Base-by-base conservation (phyloP, 2,329 filamentous ascomycete species). In the Alternaria sp. region DNA sequence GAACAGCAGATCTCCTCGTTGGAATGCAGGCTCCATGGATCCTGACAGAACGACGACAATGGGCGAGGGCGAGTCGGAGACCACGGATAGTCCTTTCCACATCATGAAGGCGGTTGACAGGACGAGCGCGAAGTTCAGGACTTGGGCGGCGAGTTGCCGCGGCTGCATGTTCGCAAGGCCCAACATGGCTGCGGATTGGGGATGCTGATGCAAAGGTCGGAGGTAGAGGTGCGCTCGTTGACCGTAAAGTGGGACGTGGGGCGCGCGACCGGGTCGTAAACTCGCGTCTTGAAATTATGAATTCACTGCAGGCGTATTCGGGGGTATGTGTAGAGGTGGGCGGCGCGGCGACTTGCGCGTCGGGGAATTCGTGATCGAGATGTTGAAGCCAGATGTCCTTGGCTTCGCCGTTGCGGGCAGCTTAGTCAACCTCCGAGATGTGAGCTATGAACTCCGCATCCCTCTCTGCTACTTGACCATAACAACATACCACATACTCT, bases 21-120 rank as follows among this genome's bases (percentile, higher is more conserved):
- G 90, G 79, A 93, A 93, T 6, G 91, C 91, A 0, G 91, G 91
- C 78, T 94, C 91, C 91, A 94, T 94, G 67, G 87, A 90, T n/a
- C 91, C 91, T 6, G 90, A 93, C 15, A 93, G 86, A n/a, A 94
- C 91, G 65, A 94, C 91, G 70, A 94, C 91, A 72, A 94, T 93
- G 23, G 91, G 91, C 1, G 83, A 84, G 9, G 81, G 81, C 52
- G 82, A 84, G 68, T 96, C 90, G 61, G 91, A 89, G 67, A 88
- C 83, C 28, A 97, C 88, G 9, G 91, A 94, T 63, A 97, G 88
- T 10, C 91, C 92, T 81, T 97, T 97, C 93, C 83, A 86, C 54
- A 97, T 89, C 93, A 97, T 97, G 78, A 97, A 97, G 1, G 94
- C 93, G 2, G 93, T 96, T 10, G 91, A 93, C 54, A 97, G 88